Evolutionary conservation across 2,329 filamentous ascomycete species (phyloP), one percentile per base, ranked within the genome.

Genomic region (Ascosphaera acerosa): DNA sequence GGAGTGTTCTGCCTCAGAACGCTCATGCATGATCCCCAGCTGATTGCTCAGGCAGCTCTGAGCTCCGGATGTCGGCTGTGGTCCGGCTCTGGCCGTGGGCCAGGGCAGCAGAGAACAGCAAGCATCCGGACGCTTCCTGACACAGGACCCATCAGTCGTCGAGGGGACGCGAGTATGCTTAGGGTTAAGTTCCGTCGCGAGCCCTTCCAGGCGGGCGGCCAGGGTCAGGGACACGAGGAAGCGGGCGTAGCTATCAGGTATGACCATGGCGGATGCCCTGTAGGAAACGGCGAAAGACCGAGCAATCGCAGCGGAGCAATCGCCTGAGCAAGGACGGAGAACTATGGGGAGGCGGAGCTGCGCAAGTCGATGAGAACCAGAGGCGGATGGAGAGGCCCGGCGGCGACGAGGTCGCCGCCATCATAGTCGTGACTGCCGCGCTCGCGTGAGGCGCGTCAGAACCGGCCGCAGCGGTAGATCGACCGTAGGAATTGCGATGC

Each of bases 231-330:
- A 42, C 6, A 15, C 26, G 26, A 28, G 26, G 26, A 28, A 28
- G 26, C 26, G 26, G 12, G 14, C n/a, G 16, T 37, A 35, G 40
- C 46, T 46, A 42, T 42, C 26, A 28, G 26, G 12, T 28, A 28
- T 28, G 26, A 28, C 16, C 26, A 14, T 14, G 26, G 16, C 26
- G 26, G n/a, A 14, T n/a, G 16, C 26, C 16, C 59, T 64, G 75
- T 91, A 91, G 82, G 82, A 82, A 90, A 91, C 90, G 82, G 76
- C 82, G 82, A 76, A 78, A 70, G 73, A 55, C 58, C 54, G 58
- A 59, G 60, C 5, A 28, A 28, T 6, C 16, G 46, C 47, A 50
- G 48, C 44, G 44, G 50, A 50, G 47, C 44, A 47, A 28, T 28
- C 16, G 26, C 26, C 26, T 28, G 16, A 15, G 16, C 26, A 28